A percentile compares a stretch with the other conserved stretches of the same genome.
Evolutionary conservation across 345 rosid species (phyloP).

Genomic region (Ceriops decandra): DNA sequence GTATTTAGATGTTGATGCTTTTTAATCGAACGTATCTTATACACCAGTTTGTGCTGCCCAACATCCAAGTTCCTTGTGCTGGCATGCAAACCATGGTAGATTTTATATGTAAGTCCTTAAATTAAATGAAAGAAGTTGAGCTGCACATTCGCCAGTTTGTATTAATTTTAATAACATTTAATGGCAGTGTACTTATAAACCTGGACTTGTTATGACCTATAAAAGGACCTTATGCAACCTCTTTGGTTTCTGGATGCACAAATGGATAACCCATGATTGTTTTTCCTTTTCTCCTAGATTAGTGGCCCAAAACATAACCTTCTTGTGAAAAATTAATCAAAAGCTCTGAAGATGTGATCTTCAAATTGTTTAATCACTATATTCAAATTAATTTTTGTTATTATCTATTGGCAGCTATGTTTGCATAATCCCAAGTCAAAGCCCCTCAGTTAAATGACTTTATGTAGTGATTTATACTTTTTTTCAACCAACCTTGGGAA

Average conservation of each 20-base stretch:
- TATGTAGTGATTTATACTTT: no score
- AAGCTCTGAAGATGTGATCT: no score
- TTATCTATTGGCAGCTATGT: no score
- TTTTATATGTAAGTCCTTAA: background rate
- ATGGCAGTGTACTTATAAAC: background rate
- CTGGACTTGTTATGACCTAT: background rate
- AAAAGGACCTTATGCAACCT: no score
- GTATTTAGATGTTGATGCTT: background rate
- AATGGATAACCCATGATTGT: background rate
- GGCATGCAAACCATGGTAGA: background rate
- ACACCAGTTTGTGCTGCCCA: background rate
- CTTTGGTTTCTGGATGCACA: background rate
- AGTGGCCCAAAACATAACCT: no score
- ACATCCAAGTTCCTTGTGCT: background rate
- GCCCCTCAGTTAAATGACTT: no score
- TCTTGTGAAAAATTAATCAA: no score
- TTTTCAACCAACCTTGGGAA: no score
- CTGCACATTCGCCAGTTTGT: background rate
- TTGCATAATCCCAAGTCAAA: no score
- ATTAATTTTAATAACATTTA: background rate
- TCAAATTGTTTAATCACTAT: no score
- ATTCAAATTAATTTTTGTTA: no score
- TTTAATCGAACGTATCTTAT: no score
- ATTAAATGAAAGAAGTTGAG: background rate
- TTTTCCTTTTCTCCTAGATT: background rate